These are phyloP conservation scores for Aspergillus sparsus DNA, from an alignment of 495 filamentous ascomycete genomes.

Conservation along the genomic window DNA sequence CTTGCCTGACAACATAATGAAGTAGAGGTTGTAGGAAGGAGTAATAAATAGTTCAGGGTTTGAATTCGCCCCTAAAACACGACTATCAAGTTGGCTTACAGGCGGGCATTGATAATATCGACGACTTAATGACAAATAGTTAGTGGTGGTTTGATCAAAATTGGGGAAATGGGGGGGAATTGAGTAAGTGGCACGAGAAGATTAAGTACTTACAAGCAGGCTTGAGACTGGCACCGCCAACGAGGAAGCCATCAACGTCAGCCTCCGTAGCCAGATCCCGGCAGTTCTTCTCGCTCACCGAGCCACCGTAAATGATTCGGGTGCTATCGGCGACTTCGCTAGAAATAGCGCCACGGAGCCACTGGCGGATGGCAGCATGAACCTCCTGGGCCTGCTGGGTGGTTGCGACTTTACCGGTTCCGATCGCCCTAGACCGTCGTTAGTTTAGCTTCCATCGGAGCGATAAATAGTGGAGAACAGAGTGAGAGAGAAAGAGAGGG, in stretches of 20 bases:
- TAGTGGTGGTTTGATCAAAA: background rate
- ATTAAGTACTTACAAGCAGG: constrained; percentile 80
- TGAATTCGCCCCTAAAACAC: background rate
- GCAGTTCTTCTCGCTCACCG: constrained; percentile 98
- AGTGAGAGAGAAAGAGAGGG: background rate
- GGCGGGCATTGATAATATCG: constrained; percentile 65
- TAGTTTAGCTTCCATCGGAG: constrained; percentile 11
- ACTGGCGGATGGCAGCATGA: constrained; percentile 86
- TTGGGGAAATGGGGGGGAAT: background rate
- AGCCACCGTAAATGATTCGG: constrained; percentile 92
- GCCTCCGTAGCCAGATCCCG: constrained; percentile 83
- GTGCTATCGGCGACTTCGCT: constrained; percentile 72
- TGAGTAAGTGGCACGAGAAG: background rate
- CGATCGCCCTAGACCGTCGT: constrained; percentile 67
- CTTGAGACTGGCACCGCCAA: constrained; percentile 97
- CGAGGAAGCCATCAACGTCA: constrained; percentile 98
- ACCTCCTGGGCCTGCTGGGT: constrained; percentile 94
- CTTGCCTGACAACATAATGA: background rate
- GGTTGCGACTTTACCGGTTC: constrained; percentile 94
- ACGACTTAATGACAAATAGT: constrained; percentile 46
- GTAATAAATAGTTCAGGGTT: constrained; percentile 1
- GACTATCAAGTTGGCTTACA: constrained; percentile 40
- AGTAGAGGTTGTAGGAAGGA: background rate
- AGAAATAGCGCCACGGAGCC: constrained; percentile 75
- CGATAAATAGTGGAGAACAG: constrained; percentile 1